Base-by-base conservation (phyloP, 305 asterid genomes). In the Fraxinus dipetala region DNA sequence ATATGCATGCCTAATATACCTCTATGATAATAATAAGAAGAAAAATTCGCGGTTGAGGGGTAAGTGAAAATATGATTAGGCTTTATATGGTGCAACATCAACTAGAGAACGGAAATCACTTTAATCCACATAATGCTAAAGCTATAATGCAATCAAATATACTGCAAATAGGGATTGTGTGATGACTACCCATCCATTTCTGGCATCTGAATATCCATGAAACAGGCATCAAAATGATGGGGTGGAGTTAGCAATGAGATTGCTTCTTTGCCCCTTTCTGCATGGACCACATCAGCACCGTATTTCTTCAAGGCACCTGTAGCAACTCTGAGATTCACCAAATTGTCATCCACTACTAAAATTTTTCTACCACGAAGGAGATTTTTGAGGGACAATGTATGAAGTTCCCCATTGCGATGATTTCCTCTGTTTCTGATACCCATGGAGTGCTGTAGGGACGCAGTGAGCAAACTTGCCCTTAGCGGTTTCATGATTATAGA, bases 191-290 rank as follows among this genome's bases (percentile, higher is more conserved):
- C 99, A 36, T 96, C 98, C 97, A 94, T 94, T 87, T 91, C 96
- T 0, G 99, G 99, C 99, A 96, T 96, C 87, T 96, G 99, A 79
- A 96, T 96, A 81, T 96, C 99, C 99, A 96, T 96, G 89, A 96
- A 96, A 82, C 99, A 96, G 22, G 99, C 99, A 87, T 96, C 98
- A 16, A 96, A 92, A 16, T 70, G 84, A 86, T 96, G 99, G 22
- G 98, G 98, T 3, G 99, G 99, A 30, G 90, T 90, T 61, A 96
- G 82, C 81, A 88, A 80, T 0, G 86, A 40, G 81, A 96, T 89
- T 1, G 99, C 96, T 10, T 93, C 88, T 85, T 72, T 87, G 78
- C 98, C 99, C 61, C 95, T 86, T 36, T 93, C 98, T 20, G 92
- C 94, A 83, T 91, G 86, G 11, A 90, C 96, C 82, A 96, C 98